Base-by-base conservation (phyloP, 225 moss, liverwort and hornwort species). In the Marchantia paleacea region DNA sequence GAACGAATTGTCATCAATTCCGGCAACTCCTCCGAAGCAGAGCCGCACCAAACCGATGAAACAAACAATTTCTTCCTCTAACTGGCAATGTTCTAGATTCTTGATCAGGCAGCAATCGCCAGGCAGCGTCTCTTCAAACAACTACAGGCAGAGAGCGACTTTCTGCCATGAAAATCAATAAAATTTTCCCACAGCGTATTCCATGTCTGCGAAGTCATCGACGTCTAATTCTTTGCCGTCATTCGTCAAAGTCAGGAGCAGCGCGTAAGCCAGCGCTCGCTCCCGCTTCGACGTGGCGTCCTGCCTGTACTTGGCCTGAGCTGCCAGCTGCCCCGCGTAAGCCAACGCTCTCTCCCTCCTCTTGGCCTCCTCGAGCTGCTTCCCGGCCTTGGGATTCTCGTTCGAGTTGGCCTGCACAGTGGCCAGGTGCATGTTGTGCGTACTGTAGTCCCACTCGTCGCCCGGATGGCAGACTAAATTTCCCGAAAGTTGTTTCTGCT, bases 191-290 rank as follows among this genome's bases (percentile, higher is more conserved):
- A 76, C 60, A 7, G 29, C 60, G 58, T 60, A 76, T 22, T 76
- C 75, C 7, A 76, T 60, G 29, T 76, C 75, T 18, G 58, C 75
- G 20, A 58, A 76, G 15, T 76, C 75, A 22, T 60, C 58, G 6
- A 22, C 75, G 22, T 76, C 60, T 22, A 76, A 61, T 10, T 61
- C 14, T 18, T 26, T 47, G 24, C 58, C 75, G 20, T 76, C 75
- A 20, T 76, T 76, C 58, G 60, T 60, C 20, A 76, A 19, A 1
- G 75, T 76, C 75, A 76, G 75, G 39, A 58, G 60, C 28, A 76
- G 47, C 8, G 75, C 75, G 60, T 76, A 76, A 22, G 75, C 75
- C 60, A 76, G 60, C 60, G 75, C 75, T 47, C 75, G 18, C 75
- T 76, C 75, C 75, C 75, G 58, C 58, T 60, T 76, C 54, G 75